Evolutionary conservation across 2,329 filamentous ascomycete species (phyloP), one percentile per base, ranked within the genome.

Genomic region (Talaromyces sp.): DNA sequence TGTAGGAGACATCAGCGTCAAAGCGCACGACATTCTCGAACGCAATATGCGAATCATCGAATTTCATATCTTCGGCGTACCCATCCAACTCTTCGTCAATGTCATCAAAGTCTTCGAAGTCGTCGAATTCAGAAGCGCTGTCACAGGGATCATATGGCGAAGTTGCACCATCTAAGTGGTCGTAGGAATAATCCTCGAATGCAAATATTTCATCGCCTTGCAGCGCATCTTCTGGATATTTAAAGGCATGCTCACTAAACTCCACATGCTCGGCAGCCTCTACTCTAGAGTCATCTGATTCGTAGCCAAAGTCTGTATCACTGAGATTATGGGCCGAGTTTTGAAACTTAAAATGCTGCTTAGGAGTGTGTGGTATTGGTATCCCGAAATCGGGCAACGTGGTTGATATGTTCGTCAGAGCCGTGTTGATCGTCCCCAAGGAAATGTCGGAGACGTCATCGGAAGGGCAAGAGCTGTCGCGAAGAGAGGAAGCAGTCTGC

Each of bases 401-500:
- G 33, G 70, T 70, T n/a, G 72, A 68, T 25, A 62, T 67, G 63
- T 67, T 67, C 49, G 73, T 69, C 22, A 68, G 65, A 25, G 71
- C 68, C 15, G 70, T 66, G 31, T 71, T 67, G 1, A 69, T 68
- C 15, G 73, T 68, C 47, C 69, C 69, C 27, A 69, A 72, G n/a
- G 76, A 76, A 15, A 72, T 69, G 65, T 74, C 69, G 22, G 77
- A 78, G 27, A 75, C 65, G 63, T 77, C 76, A 65, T 79, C 77
- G 13, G 77, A 79, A 57, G 72, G 74, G 68, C 77, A 78, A 60
- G 74, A 77, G 59, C 76, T 78, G 70, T 78, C 77, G 41, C 77
- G 77, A 35, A 75, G 77, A 39, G 75, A 70, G 11, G 66, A 61
- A 33, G 64, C 56, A 56, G 59, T 52, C 35, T 79, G 75, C n/a